A percentile compares a stretch with the other conserved stretches of the same genome.
These are phyloP conservation scores for Prunus yedoensis DNA, from an alignment of 331 rosid species.

Conservation along the genomic window DNA sequence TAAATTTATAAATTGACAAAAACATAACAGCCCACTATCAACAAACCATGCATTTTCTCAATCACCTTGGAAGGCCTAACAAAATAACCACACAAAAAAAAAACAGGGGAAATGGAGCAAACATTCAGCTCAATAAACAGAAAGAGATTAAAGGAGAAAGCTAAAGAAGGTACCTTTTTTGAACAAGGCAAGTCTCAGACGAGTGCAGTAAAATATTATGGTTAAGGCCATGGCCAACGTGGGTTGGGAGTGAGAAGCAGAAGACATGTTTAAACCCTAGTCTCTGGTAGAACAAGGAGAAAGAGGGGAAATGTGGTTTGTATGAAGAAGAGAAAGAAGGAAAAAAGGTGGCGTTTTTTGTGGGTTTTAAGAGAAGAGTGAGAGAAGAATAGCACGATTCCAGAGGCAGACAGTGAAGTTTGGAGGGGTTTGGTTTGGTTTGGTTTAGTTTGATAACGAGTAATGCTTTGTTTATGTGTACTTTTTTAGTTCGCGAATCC, in stretches of 20 bases:
- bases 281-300: background rate
- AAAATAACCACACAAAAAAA: background rate
- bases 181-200: background rate
- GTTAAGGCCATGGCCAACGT: slow-evolving; percentile 5
- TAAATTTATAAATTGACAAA: slow-evolving; percentile 1
- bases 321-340: background rate
- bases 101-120: background rate
- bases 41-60: background rate
- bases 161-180: background rate
- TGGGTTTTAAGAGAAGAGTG: background rate
- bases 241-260: slow-evolving; percentile 1
- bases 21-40: slow-evolving; percentile 4
- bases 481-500: slow-evolving; percentile 12
- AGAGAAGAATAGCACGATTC: background rate
- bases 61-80: background rate
- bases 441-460: background rate
- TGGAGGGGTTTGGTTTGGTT: background rate
- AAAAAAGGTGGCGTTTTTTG: background rate
- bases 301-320: slow-evolving; percentile 5
- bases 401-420: slow-evolving; percentile 9
- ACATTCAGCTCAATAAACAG: background rate
- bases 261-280: slow-evolving; percentile 8
- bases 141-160: background rate
- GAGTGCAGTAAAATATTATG: background rate
- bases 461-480: background rate